These are phyloP conservation scores for Biscogniauxia marginata DNA, from an alignment of 2,329 filamentous ascomycete species.

Conservation along the genomic window DNA sequence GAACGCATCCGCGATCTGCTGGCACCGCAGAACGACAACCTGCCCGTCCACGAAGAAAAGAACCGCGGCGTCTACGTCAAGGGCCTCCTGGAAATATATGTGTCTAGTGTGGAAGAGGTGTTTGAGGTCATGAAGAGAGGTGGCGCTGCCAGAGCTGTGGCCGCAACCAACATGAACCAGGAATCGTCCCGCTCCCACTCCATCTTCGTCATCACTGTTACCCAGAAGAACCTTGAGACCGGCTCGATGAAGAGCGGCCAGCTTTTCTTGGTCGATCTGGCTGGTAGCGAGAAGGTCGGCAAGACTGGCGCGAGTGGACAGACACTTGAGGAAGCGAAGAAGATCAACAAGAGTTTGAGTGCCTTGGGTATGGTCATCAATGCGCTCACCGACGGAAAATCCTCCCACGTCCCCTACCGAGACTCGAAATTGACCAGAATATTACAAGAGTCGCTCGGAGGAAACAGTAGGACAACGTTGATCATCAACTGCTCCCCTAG, in stretches of 20 bases:
- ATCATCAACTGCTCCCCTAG: constrained; percentile 99
- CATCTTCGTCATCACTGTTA: constrained; percentile 95
- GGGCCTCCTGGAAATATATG: constrained; percentile 90
- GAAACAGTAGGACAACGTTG: constrained; percentile 96
- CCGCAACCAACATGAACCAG: constrained; percentile 98
- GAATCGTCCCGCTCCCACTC: constrained; percentile 98
- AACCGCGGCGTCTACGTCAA: constrained; percentile 95
- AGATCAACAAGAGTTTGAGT: constrained; percentile 99
- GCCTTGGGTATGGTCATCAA: constrained; percentile 99
- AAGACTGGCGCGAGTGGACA: constrained; percentile 98
- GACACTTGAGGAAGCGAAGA: constrained; percentile 96
- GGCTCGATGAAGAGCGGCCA: constrained; percentile 95
- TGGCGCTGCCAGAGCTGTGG: constrained; percentile 84
- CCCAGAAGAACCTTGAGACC: constrained; percentile 96
- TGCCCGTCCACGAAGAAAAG: constrained; percentile 98
- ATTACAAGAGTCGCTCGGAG: constrained; percentile 92
- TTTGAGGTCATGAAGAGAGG: constrained; percentile 96
- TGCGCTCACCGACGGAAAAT: constrained; percentile 93
- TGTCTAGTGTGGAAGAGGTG: constrained; percentile 91
- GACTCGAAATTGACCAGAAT: constrained; percentile 98
- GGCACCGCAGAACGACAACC: constrained; percentile 89
- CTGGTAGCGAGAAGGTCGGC: constrained; percentile 96
- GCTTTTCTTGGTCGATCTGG: constrained; percentile 95
- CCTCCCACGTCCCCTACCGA: constrained; percentile 91
- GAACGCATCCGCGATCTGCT: constrained; percentile 94